Conservation (phyloP, 2,329 filamentous ascomycete genomes). For the Thermoascus crustaceus region DNA sequence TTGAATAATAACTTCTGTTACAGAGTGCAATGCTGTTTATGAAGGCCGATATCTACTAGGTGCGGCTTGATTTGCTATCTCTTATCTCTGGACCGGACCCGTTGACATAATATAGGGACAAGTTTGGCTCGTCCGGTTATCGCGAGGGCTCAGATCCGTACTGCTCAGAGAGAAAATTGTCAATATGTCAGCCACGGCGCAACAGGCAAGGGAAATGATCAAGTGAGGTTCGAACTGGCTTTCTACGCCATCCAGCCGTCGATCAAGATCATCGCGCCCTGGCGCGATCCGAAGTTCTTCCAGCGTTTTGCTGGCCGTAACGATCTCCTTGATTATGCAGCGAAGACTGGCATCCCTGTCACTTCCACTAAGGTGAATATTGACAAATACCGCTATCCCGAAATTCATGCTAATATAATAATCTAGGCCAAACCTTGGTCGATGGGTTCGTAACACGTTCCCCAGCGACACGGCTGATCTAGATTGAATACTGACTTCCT, state of each 20-base stretch:
- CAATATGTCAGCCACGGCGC: conserved; percentile 37
- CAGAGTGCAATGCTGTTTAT: too few species aligned
- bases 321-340: conserved; percentile 42
- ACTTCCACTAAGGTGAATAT: conserved; percentile 36
- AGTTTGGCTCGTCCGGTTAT: conserved; percentile 41
- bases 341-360: conserved; percentile 40
- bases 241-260: conserved; percentile 42
- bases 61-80: conserved; percentile 27
- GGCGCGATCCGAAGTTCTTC: conserved; percentile 42
- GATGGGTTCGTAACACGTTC: conserved; percentile 57
- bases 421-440: conserved; percentile 55
- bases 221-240: conserved; percentile 43
- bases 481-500: conserved; percentile 9
- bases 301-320: conserved; percentile 42
- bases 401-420: not conserved
- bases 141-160: conserved; percentile 37
- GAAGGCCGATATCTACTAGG: conserved; percentile 58
- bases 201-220: conserved; percentile 43
- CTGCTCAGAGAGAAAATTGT: conserved; percentile 37
- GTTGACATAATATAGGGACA: too few species aligned
- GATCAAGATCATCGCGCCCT: conserved; percentile 44
- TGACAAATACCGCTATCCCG: conserved; percentile 10
- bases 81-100: too few species aligned
- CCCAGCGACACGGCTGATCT: too few species aligned
- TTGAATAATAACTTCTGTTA: too few species aligned